These are phyloP conservation scores for Clarireedia sp. DNA, from an alignment of 2,329 filamentous ascomycete genomes.

Conservation along the genomic window DNA sequence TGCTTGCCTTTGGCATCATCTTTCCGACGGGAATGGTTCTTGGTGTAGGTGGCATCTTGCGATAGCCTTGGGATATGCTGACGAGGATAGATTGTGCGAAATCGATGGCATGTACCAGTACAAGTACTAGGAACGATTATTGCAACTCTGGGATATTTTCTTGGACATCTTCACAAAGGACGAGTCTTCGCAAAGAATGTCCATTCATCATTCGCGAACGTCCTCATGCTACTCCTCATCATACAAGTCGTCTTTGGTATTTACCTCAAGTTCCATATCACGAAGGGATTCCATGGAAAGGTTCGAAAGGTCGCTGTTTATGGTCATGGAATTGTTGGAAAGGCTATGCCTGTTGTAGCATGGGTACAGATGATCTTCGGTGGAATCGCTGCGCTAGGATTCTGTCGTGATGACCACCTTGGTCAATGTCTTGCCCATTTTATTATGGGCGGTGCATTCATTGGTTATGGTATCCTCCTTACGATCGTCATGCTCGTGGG, in stretches of 20 bases:
- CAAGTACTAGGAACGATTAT: conserved; percentile 69
- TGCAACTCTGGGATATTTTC: conserved; percentile 76
- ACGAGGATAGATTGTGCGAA: conserved; percentile 66
- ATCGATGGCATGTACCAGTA: conserved; percentile 86
- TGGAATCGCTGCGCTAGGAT: conserved; percentile 83
- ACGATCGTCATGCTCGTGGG: conserved; percentile 82
- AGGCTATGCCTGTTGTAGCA: conserved; percentile 73
- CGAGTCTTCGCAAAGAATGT: conserved; percentile 77
- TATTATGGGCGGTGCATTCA: conserved; percentile 97
- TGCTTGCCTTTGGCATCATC: conserved; percentile 79
- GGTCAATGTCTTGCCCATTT: conserved; percentile 95
- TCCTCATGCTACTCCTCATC: conserved; percentile 71
- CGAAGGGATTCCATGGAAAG: conserved; percentile 71
- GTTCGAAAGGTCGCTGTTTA: conserved; percentile 66
- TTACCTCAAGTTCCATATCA: conserved; percentile 84
- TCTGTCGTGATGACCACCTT: conserved; percentile 84
- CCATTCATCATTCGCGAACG: conserved; percentile 72
- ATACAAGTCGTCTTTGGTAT: conserved; percentile 72
- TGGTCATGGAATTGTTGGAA: conserved; percentile 75
- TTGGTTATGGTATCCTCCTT: conserved; percentile 83
- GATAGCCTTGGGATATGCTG: not conserved
- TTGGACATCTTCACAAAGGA: conserved; percentile 85
- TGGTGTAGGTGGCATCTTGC: conserved; percentile 56
- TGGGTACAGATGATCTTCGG: conserved; percentile 97
- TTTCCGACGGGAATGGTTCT: conserved; percentile 95